Base-by-base conservation (phyloP, 495 filamentous ascomycete species). In the Sordaria brevicollis region DNA sequence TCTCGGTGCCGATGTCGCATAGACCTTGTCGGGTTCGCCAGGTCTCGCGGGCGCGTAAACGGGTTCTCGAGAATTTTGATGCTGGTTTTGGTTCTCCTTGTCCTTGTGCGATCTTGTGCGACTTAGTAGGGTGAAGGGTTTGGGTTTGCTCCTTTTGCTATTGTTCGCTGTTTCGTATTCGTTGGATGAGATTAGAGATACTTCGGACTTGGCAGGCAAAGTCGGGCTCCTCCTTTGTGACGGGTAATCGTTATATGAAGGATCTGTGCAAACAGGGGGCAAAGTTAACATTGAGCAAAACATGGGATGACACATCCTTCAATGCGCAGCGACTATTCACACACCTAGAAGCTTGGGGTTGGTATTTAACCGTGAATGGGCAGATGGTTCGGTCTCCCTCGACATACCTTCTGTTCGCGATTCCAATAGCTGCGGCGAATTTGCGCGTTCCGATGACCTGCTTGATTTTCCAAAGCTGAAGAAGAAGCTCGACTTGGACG, bases 21-120 rank as follows among this genome's bases (percentile, higher is more conserved):
- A 74, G 2, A 77, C 68, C 70, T 74, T 78, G 68, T 86, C 83
- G 25, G 81, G 71, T 38, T 86, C 84, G 38, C 67, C 66, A 33
- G 79, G 66, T 67, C 75, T 81, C 67, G 76, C 72, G 33, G 70
- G 77, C n/a, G 71, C 62, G 29, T 71, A 73, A 10, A 71, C 69
- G 5, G 73, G 15, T 82, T 83, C 66, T 78, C 78, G 34, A 82
- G 80, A 71, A 79, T 84, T 43, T 73, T 71, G n/a, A n/a, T n/a
- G 67, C 75, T 75, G 68, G 83, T 78, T 49, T 80, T 82, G 72
- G 72, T 75, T 72, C 41, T 84, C 80, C 67, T 82, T 83, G 70
- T 86, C 84, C 57, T 89, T 88, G 68, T 90, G 86, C 10, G 91
- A 93, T 67, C 87, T 89, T 34, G 89, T 89, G 41, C 91, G 88